A percentile compares a stretch with the other conserved stretches of the same genome.
These are phyloP conservation scores for Suzukiozyma palmioleophila DNA, from an alignment of 1,139 yeast genomes.

Conservation along the genomic window DNA sequence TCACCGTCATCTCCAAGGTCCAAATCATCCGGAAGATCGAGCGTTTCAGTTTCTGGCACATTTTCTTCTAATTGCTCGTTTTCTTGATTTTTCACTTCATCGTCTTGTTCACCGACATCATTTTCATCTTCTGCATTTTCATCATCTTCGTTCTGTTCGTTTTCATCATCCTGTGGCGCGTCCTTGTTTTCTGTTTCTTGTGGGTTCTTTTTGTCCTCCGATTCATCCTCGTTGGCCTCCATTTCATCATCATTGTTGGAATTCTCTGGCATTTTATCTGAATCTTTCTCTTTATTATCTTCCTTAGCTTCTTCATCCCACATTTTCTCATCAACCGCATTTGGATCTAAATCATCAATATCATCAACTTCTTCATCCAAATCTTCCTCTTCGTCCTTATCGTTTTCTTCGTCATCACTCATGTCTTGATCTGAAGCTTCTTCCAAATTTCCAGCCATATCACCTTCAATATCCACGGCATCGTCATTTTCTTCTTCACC, in stretches of 20 bases:
- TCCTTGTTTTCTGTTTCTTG: slow-evolving; percentile 15
- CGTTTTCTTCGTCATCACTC: slow-evolving; percentile 51
- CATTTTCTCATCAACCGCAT: slow-evolving; percentile 96
- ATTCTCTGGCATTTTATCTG: slow-evolving; percentile 62
- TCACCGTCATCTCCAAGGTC: slow-evolving; percentile 68
- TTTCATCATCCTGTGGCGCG: slow-evolving; percentile 23
- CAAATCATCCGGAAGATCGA: slow-evolving; percentile 85
- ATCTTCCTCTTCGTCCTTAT: slow-evolving; percentile 51
- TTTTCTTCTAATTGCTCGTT: slow-evolving; percentile 65
- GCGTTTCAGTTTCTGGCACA: slow-evolving; percentile 76
- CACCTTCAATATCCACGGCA: slow-evolving; percentile 93
- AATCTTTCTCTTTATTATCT: slow-evolving; percentile 65
- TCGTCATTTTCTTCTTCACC: slow-evolving; percentile 64
- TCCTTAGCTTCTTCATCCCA: slow-evolving; percentile 94
- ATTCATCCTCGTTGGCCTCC: slow-evolving; percentile 57
- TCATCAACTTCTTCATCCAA: slow-evolving; percentile 90
- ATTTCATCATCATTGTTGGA: slow-evolving; percentile 54
- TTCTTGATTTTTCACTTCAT: slow-evolving; percentile 69
- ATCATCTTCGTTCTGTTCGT: slow-evolving; percentile 30
- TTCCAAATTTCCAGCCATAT: slow-evolving; percentile 91
- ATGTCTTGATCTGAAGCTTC: slow-evolving; percentile 69
- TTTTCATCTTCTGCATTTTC: slow-evolving; percentile 51
- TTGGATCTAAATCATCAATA: slow-evolving; percentile 86
- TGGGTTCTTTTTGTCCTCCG: slow-evolving; percentile 28
- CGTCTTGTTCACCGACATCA: slow-evolving; percentile 76